Evolutionary conservation across 495 filamentous ascomycete genomes (phyloP), one percentile per base, ranked within the genome.

Genomic region (Polyplosphaeria fusca): DNA sequence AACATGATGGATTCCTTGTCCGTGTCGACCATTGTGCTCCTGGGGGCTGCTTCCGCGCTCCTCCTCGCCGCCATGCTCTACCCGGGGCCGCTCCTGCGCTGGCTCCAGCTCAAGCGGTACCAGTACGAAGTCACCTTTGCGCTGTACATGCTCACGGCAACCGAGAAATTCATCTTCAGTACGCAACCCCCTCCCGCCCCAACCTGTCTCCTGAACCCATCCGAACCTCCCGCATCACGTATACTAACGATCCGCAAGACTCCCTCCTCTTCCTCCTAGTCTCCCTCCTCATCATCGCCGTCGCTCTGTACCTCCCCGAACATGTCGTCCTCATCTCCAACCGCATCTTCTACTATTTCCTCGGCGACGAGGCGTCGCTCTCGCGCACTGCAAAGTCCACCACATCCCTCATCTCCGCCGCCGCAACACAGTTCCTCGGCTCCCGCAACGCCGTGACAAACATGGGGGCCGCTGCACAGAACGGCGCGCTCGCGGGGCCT

Each of bases 271-370:
- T 98, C 73, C 83, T 94, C 64, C 83, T 94, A 66, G 71, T 88
- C 71, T 83, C 82, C 61, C 85, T 97, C 78, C 82, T 95, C 66
- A 78, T 90, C 58, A 86, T 91, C 64, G 93, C 87, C 52, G 82
- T 82, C 61, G 86, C 86, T 39, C 81, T 97, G 56, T 98, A 98
- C 76, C 86, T 98, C 18, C 93, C 93, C 19, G 84, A 92, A 56
- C 93, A 97, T 70, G 70, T 97, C 64, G 74, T 81, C 59, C 80
- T 82, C 58, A 84, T 98, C 64, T 79, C 86, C 61, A 79, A 79
- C 64, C 85, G 92, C 66, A 82, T 90, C 24, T 95, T 89, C 83
- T 98, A 95, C 75, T 98, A 98, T 78, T 89, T 89, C 64, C 84
- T 82, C 54, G 89, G 89, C 46, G 89, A 91, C 65, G 86, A 88